Evolutionary conservation across 108 stramenopile genomes (phyloP), one percentile per base, ranked within the genome.

Genomic region (Skeletonema grethae): DNA sequence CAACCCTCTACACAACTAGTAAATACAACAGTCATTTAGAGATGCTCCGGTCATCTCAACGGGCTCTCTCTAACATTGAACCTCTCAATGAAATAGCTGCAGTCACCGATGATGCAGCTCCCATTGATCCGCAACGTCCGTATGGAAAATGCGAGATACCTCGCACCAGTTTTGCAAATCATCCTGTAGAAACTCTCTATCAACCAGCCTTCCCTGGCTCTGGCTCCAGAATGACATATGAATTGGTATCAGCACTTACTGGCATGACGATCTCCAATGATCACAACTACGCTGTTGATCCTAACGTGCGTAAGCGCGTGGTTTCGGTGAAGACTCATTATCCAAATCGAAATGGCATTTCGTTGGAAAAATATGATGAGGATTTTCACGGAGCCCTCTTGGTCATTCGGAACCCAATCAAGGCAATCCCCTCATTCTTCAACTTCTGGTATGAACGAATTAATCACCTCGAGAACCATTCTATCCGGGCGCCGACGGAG

Each of bases 191-290:
- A 7, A 53, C 50, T 53, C 7, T 53, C 8, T 53, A 53, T 24
- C 73, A 75, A 75, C 73, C 82, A 25, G 74, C 77, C 29, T 83
- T 65, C 53, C 82, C 82, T 20, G 82, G 82, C 34, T 75, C 73
- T 11, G 82, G 82, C 10, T 61, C 65, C 5, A 66, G 77, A 25
- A 65, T 83, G 67, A 69, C 76, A 12, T 79, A 55, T 34, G 56
- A 58, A 29, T 53, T 77, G 20, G 59, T 83, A 10, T 10, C 32
- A 20, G 65, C 71, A 4, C 48, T 83, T 1, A 75, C 82, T 7
- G 77, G 77, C 1, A 43, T 75, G 20, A 22, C 57, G 0, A 79
- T 77, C 32, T 61, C 62, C 1, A 77, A 83, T 65, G 82, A 83
- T 45, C 31, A 61, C 38, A 53, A 53, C 20, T 53, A 53, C 22